Evolutionary conservation across 768 basidiomycete species (phyloP).

Genomic region (Pleurotus ostreatus): DNA sequence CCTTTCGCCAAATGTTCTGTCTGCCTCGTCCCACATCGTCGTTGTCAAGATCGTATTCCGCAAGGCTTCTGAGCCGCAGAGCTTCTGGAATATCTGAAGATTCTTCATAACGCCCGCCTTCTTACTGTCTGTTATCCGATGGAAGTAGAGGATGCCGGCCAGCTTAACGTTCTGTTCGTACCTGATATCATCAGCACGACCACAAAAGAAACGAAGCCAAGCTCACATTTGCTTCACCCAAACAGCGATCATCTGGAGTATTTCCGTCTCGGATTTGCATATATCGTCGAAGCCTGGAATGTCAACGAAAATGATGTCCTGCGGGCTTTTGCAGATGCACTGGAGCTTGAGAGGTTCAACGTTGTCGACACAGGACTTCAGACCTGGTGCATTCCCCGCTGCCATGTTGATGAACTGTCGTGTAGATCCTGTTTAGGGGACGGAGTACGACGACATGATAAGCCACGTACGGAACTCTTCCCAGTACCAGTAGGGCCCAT

Average conservation of each 20-base stretch:
- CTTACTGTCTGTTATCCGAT: slow-evolving; percentile 35
- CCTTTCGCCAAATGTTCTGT: slow-evolving; percentile 23
- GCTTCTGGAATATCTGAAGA: slow-evolving; percentile 26
- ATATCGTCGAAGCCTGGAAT: background rate
- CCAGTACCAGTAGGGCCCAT: no score
- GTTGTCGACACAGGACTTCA: no score
- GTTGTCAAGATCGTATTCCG: slow-evolving; percentile 44
- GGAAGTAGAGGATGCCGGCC: slow-evolving; percentile 37
- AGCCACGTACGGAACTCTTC: no score
- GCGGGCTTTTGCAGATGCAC: background rate
- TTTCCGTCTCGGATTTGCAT: background rate
- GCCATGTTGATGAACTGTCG: no score
- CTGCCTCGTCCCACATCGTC: slow-evolving; percentile 42
- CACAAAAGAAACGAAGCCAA: no score
- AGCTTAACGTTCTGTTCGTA: no score
- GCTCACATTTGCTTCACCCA: slow-evolving; percentile 14
- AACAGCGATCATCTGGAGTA: no score
- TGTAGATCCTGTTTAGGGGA: background rate
- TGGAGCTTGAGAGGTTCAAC: background rate
- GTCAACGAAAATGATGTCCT: no score
- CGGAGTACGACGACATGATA: no score
- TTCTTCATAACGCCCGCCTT: slow-evolving; percentile 28
- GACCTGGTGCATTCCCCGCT: no score
- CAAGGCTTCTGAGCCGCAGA: slow-evolving; percentile 42
- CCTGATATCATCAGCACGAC: no score